These are phyloP conservation scores for Pseudocercospora pini-densiflorae DNA, from an alignment of 2,329 filamentous ascomycete genomes.

Conservation along the genomic window DNA sequence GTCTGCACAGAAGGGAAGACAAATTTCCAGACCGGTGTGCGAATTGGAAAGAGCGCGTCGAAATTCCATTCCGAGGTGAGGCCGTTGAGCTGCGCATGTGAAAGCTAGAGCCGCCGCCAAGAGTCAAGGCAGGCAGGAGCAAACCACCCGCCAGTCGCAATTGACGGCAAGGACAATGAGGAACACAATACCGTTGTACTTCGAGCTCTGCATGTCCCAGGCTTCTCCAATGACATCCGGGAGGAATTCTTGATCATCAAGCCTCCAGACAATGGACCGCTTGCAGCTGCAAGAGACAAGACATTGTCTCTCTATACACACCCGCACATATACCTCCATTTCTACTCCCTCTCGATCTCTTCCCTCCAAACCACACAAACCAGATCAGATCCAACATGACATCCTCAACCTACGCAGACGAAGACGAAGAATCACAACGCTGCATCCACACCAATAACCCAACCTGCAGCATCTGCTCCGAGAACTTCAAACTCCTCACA, in stretches of 20 bases:
- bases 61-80: not conserved
- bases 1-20: too few relatives aligned
- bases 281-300: not conserved
- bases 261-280: not conserved
- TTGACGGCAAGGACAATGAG: too few relatives aligned
- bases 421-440: not conserved
- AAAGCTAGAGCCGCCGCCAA: not conserved
- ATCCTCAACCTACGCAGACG: not conserved
- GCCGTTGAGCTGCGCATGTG: not conserved
- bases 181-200: not conserved
- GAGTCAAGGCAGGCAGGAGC: too few relatives aligned
- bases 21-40: not conserved
- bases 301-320: not conserved
- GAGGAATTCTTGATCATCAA: not conserved
- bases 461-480: not conserved
- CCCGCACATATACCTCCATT: not conserved
- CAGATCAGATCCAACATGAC: not conserved
- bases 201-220: not conserved
- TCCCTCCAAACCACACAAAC: not conserved
- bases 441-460: not conserved
- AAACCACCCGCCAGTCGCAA: too few relatives aligned
- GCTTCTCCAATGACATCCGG: not conserved
- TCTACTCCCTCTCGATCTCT: not conserved
- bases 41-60: not conserved
- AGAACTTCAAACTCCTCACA: not conserved